Percentiles rank a stretch among this genome's conserved stretches.
Conservation (phyloP, 768 basidiomycete genomes). For the Boletus rufocinnamomeus region DNA sequence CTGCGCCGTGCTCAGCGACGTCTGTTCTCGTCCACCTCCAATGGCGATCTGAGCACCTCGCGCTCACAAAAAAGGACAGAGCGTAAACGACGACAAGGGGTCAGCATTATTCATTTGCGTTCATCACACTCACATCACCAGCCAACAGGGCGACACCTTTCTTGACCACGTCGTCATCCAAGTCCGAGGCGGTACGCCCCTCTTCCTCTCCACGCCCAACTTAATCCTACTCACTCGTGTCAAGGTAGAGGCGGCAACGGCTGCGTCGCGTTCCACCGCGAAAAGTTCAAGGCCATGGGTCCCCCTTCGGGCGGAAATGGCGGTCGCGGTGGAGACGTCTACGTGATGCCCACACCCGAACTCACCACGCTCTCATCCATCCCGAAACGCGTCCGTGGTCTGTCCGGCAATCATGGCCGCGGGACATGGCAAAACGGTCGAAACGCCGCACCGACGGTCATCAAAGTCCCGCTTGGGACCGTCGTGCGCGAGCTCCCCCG, state of each 20-base stretch:
- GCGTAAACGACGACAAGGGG: constrained; percentile 74
- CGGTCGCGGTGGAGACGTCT: constrained; percentile 85
- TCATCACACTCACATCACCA: constrained; percentile 10
- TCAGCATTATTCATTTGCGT: constrained; percentile 34
- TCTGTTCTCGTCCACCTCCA: not conserved
- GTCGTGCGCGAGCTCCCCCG: constrained; percentile 75
- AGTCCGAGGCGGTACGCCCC: constrained; percentile 64
- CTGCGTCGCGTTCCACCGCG: constrained; percentile 90
- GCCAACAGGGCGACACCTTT: constrained; percentile 67
- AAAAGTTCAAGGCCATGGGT: constrained; percentile 80
- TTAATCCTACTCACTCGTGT: not conserved
- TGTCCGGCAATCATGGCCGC: constrained; percentile 68
- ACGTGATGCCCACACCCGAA: constrained; percentile 74
- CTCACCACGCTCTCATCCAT: constrained; percentile 79
- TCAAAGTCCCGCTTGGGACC: constrained; percentile 89
- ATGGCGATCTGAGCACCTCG: not conserved
- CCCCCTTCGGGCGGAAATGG: constrained; percentile 95
- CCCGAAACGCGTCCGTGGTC: constrained; percentile 64
- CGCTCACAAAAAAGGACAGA: constrained; percentile 58
- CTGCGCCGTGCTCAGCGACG: not conserved
- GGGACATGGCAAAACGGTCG: constrained; percentile 89
- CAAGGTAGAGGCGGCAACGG: constrained; percentile 87
- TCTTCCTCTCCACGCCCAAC: not conserved
- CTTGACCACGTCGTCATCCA: constrained; percentile 82
- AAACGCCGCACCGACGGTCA: constrained; percentile 66